Conservation (phyloP, 73 alveolate genomes). For the Durusdinium trenchii region DNA sequence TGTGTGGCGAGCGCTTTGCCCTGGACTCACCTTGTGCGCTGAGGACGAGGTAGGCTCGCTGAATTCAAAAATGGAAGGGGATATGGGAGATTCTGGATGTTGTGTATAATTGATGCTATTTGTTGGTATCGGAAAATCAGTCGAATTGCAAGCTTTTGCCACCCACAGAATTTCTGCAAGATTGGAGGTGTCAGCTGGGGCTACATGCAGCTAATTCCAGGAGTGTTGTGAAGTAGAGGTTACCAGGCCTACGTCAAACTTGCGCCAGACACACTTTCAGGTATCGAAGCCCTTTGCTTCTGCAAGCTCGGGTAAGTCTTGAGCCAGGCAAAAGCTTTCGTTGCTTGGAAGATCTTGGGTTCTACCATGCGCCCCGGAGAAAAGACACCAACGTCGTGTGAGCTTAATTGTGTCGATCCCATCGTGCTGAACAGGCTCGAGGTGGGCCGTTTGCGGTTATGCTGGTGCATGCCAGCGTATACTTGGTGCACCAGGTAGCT, state of each 20-base stretch:
- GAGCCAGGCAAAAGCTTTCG: not conserved
- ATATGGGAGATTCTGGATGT: not conserved
- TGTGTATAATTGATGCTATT: not conserved
- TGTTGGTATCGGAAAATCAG: not conserved
- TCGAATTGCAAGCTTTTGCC: not conserved
- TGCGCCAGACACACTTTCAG: too few relatives aligned
- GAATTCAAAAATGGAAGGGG: not conserved
- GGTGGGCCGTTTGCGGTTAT: too few relatives aligned
- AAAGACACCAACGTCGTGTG: too few relatives aligned
- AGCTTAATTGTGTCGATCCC: too few relatives aligned
- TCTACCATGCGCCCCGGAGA: too few relatives aligned
- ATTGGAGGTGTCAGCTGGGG: too few relatives aligned
- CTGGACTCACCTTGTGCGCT: not conserved
- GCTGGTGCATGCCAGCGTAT: too few relatives aligned
- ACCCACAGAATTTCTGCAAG: not conserved
- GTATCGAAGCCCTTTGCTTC: not conserved
- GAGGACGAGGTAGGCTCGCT: not conserved
- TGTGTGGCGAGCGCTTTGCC: not conserved
- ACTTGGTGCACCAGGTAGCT: too few relatives aligned
- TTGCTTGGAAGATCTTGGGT: not conserved
- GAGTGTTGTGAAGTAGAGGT: too few relatives aligned
- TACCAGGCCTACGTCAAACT: too few relatives aligned
- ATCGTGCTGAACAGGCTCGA: too few relatives aligned
- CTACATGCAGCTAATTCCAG: too few relatives aligned
- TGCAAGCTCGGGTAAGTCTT: constrained; percentile 1